phyloP scores from a whole-genome alignment of 1,284 basidiomycete genomes.

The Kalmanozyma brasiliensis region DNA sequence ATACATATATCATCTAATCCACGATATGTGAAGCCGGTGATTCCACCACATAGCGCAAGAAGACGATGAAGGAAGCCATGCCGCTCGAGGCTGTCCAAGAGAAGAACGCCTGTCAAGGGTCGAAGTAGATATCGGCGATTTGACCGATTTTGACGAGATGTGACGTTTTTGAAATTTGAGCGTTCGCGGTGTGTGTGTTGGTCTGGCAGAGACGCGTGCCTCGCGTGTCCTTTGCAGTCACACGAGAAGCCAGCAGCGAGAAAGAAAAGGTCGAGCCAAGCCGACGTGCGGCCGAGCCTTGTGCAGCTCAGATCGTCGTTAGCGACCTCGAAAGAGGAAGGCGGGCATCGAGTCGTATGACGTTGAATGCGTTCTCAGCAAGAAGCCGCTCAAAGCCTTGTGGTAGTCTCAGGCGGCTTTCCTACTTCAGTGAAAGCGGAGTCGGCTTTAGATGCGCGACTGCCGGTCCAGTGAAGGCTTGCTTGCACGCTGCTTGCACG shows the following conservation, averaged over 20 bases:
- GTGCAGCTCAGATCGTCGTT: constrained; percentile 1
- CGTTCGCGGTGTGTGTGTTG: constrained; percentile 6
- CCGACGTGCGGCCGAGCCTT: constrained; percentile 12
- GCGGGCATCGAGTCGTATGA: not conserved
- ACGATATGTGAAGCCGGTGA: too few relatives aligned
- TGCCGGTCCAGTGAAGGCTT: too few relatives aligned
- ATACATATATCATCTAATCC: too few relatives aligned
- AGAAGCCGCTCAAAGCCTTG: too few relatives aligned
- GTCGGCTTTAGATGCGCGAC: too few relatives aligned
- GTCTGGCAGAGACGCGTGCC: constrained; percentile 19
- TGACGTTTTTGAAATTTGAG: constrained; percentile 11
- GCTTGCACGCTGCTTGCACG: too few relatives aligned
- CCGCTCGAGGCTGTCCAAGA: too few relatives aligned
- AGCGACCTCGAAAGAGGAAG: too few relatives aligned
- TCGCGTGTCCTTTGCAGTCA: constrained; percentile 23
- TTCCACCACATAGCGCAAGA: too few relatives aligned
- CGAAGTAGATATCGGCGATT: constrained; percentile 6
- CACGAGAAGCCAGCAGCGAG: constrained; percentile 14
- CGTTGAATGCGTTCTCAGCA: constrained; percentile 2
- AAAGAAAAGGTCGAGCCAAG: not conserved
- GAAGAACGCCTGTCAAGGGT: not conserved
- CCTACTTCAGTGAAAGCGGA: too few relatives aligned
- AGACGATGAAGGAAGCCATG: too few relatives aligned
- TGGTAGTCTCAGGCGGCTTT: too few relatives aligned
- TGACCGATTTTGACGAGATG: constrained; percentile 19